Evolutionary conservation across 495 filamentous ascomycete genomes (phyloP), one percentile per base, ranked within the genome.

Genomic region (Aspergillus ostianus): DNA sequence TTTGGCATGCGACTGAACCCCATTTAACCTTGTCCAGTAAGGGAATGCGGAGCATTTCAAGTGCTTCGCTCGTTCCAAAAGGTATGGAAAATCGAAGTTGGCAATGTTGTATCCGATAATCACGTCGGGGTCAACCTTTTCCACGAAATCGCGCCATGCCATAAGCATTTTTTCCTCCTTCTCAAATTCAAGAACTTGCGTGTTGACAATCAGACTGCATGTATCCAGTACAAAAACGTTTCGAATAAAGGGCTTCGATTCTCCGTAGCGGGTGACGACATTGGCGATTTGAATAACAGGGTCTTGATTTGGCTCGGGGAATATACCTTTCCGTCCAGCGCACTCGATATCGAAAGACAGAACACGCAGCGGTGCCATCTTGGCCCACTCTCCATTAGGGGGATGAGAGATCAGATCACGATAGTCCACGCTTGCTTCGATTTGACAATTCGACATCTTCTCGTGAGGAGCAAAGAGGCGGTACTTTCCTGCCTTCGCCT

Each of bases 301-400:
- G 70, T 99, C 94, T 26, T 90, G 74, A 59, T 92, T 82, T 20
- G 95, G 84, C 73, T 98, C 93, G 4, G 94, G 94, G 70, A 99
- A 99, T 69, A 99, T 87, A 45, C 94, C 94, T 73, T 97, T 97
- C 62, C 94, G 90, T 26, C 94, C 94, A 59, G 94, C 95, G 70
- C 94, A 99, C 71, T 99, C 94, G 64, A 99, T 99, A 84, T 99
- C 94, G 63, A 99, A 97, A 3, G 93, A 97, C 15, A 99, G 73
- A 53, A 97, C 86, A 44, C 94, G 86, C 19, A 99, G 78, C 1
- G 94, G 94, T 0, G 94, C 95, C 91, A 99, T 98, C 75, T 97
- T 99, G 10, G 90, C 91, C 91, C 94, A 99, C 69, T 98, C 94
- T 4, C 93, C 94, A 58, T 90, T 88, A n/a, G 90, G 85, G 23